Conservation (phyloP, 768 basidiomycete species). For the Suillus americanus region DNA sequence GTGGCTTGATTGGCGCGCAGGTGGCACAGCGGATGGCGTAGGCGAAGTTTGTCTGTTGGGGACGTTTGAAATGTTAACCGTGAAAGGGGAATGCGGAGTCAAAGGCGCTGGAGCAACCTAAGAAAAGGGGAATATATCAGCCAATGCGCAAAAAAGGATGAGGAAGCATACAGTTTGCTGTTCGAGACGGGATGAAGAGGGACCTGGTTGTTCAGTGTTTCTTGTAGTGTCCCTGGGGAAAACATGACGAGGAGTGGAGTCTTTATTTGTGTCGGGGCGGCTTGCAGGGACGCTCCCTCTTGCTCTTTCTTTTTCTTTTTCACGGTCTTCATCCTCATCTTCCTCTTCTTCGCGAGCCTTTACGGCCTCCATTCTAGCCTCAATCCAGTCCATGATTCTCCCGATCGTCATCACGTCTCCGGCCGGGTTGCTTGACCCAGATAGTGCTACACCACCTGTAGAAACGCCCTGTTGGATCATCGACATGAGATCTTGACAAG, state of each 20-base stretch:
- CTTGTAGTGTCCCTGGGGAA: conserved; percentile 20
- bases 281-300: conserved; percentile 23
- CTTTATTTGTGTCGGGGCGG: conserved; percentile 21
- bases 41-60: conserved; percentile 26
- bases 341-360: conserved; percentile 76
- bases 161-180: conserved; percentile 31
- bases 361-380: conserved; percentile 77
- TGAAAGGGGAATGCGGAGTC: conserved; percentile 33
- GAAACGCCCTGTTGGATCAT: conserved; percentile 87
- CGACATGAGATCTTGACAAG: conserved; percentile 76
- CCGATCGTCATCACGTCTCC: conserved; percentile 72
- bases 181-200: conserved; percentile 18
- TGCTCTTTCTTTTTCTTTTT: conserved; percentile 49
- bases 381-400: conserved; percentile 82
- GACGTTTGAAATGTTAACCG: conserved; percentile 17
- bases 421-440: conserved; percentile 43
- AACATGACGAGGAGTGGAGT: conserved; percentile 12
- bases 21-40: conserved; percentile 17
- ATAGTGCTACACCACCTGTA: conserved; percentile 44
- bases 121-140: conserved; percentile 7
- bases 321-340: conserved; percentile 76
- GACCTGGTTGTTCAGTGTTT: conserved; percentile 15
- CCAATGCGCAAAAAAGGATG: not conserved
- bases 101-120: conserved; percentile 25
- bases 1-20: conserved; percentile 17